Evolutionary conservation across 2,329 filamentous ascomycete genomes (phyloP).

Genomic region (Fusarium pseudonygamai): DNA sequence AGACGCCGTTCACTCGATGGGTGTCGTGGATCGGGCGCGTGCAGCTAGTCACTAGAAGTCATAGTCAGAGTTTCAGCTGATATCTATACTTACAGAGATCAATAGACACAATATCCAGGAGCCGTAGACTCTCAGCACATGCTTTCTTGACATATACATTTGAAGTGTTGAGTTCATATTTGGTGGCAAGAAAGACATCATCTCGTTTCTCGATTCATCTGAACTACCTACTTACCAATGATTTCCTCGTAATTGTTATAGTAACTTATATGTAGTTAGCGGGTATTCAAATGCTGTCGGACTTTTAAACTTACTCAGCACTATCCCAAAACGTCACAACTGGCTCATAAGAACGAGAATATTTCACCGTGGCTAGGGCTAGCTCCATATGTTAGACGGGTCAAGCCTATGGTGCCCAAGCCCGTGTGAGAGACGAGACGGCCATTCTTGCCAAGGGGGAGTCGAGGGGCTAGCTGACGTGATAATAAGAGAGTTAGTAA

Average conservation of each 20-base stretch:
- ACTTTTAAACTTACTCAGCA: slow-evolving; percentile 42
- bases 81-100: slow-evolving; percentile 52
- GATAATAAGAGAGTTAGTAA: background rate
- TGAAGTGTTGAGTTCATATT: too few species aligned
- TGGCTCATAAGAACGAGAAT: slow-evolving; percentile 54
- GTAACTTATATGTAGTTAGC: slow-evolving; percentile 25
- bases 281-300: background rate
- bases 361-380: slow-evolving; percentile 56
- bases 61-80: fast-evolving
- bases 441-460: slow-evolving; percentile 57
- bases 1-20: slow-evolving; percentile 55
- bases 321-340: slow-evolving; percentile 61
- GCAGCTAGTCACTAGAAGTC: slow-evolving; percentile 51
- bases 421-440: slow-evolving; percentile 59
- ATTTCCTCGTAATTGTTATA: slow-evolving; percentile 59
- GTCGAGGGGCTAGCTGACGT: background rate
- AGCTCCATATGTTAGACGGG: slow-evolving; percentile 21
- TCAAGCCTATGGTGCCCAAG: slow-evolving; percentile 61
- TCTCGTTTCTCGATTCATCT: slow-evolving; percentile 53
- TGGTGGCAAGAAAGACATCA: slow-evolving; percentile 59
- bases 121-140: slow-evolving; percentile 48
- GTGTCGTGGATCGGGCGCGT: slow-evolving; percentile 52
- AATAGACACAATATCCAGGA: slow-evolving; percentile 55
- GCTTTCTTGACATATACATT: slow-evolving; percentile 22
- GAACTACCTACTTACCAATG: slow-evolving; percentile 59